phyloP scores from a whole-genome alignment of 495 filamentous ascomycete genomes.

The Physcia stellaris region DNA sequence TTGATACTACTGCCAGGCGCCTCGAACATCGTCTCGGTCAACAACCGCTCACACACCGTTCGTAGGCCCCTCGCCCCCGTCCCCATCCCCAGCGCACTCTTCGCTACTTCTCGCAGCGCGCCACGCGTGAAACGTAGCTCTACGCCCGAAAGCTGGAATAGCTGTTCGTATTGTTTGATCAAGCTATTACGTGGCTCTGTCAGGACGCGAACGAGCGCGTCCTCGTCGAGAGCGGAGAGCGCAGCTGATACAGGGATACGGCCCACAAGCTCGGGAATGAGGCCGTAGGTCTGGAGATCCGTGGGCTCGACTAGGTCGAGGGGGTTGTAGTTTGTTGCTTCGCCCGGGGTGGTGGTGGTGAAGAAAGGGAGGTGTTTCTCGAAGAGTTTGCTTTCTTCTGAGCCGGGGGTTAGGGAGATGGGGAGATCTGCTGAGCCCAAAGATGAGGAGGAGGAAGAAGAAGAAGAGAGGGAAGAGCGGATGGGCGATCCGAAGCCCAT shows the following conservation, averaged over 20 bases:
- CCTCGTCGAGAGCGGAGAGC: slow-evolving; percentile 63
- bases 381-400: slow-evolving; percentile 48
- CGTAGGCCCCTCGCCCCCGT: slow-evolving; percentile 81
- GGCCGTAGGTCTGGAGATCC: slow-evolving; percentile 81
- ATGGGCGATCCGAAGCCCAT: slow-evolving; percentile 87
- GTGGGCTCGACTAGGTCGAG: slow-evolving; percentile 68
- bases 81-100: slow-evolving; percentile 56
- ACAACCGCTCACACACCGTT: slow-evolving; percentile 76
- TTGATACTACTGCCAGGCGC: slow-evolving; percentile 54
- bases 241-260: slow-evolving; percentile 80
- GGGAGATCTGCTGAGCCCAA: slow-evolving; percentile 26
- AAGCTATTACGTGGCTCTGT: slow-evolving; percentile 85
- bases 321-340: slow-evolving; percentile 48
- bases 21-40: slow-evolving; percentile 86
- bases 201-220: slow-evolving; percentile 71
- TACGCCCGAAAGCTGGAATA: slow-evolving; percentile 73
- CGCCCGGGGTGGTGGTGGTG: slow-evolving; percentile 22
- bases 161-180: slow-evolving; percentile 68
- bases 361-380: slow-evolving; percentile 58
- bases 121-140: slow-evolving; percentile 71
- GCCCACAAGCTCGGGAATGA: slow-evolving; percentile 90
- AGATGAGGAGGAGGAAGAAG: slow-evolving; percentile 9
- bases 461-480: slow-evolving; percentile 28
- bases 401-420: slow-evolving; percentile 31
- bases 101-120: slow-evolving; percentile 67